Evolutionary conservation across 257 asterid genomes (phyloP).

Genomic region (Capsicum rhomboideum): DNA sequence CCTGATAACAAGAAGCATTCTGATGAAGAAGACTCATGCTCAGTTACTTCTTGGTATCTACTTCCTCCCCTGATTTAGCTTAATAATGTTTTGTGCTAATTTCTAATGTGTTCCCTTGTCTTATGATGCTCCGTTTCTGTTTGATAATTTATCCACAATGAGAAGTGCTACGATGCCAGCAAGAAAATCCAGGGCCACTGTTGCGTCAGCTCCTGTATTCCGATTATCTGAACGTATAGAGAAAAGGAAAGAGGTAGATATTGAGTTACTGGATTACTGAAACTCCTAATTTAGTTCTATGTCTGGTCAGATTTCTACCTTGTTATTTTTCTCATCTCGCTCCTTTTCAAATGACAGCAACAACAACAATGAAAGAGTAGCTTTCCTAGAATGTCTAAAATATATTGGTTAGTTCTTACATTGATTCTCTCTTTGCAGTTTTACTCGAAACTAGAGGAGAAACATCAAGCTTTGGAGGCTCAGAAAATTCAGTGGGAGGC

Average conservation of each 20-base stretch:
- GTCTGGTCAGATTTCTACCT: background rate
- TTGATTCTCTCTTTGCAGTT: constrained; percentile 33
- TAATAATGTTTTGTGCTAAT: constrained; percentile 1
- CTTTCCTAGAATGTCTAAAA: background rate
- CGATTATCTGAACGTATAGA: constrained; percentile 73
- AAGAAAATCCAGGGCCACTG: constrained; percentile 47
- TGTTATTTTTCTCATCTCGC: background rate
- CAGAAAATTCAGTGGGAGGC: constrained; percentile 57
- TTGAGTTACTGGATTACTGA: background rate
- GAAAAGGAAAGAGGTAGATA: constrained; percentile 73
- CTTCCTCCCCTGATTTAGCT: constrained; percentile 8
- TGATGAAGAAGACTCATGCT: constrained; percentile 63
- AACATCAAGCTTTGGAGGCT: constrained; percentile 76
- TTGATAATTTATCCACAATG: constrained; percentile 20
- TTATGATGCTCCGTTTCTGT: background rate
- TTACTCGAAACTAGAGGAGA: constrained; percentile 69
- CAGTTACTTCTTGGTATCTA: constrained; percentile 64
- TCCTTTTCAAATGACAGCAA: background rate
- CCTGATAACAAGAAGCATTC: constrained; percentile 58
- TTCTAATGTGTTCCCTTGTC: constrained; percentile 3
- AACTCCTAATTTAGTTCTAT: background rate
- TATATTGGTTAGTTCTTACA: background rate
- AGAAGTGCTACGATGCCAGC: constrained; percentile 34
- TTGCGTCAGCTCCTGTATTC: constrained; percentile 55
- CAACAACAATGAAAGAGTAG: background rate